Percentiles rank a stretch among this genome's conserved stretches.
phyloP scores from a whole-genome alignment of 768 basidiomycete species.

The Mycena kentingensis region DNA sequence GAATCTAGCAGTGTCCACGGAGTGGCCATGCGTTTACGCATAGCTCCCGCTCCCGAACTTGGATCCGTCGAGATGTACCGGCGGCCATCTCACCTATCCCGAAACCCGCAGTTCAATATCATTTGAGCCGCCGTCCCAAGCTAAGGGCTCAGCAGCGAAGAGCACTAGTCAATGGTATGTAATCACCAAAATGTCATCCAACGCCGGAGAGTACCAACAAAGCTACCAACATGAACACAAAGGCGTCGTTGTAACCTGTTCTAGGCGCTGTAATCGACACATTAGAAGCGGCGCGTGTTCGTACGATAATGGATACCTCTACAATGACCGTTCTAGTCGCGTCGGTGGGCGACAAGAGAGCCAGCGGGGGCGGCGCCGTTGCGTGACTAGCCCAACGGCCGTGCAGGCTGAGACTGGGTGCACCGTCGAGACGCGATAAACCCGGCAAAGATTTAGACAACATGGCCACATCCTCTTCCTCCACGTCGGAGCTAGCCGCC shows the following conservation, averaged over 20 bases:
- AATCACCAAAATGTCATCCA: conserved; percentile 12
- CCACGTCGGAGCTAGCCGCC: conserved; percentile 56
- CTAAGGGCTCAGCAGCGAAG: too few relatives aligned
- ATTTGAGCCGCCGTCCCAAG: too few relatives aligned
- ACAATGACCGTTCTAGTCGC: conserved; percentile 63
- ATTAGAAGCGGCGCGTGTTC: background rate
- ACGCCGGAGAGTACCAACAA: too few relatives aligned
- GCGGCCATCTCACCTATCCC: too few relatives aligned
- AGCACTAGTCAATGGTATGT: too few relatives aligned
- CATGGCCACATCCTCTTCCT: conserved; percentile 72
- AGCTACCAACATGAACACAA: conserved; percentile 75
- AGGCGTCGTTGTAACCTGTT: conserved; percentile 68
- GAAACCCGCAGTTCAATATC: too few relatives aligned
- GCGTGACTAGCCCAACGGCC: conserved; percentile 37
- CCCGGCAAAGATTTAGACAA: conserved; percentile 70
- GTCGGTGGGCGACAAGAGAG: conserved; percentile 42
- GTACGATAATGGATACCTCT: conserved; percentile 56
- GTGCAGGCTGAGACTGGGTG: conserved; percentile 40
- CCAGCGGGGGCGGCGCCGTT: conserved; percentile 46
- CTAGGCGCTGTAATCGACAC: conserved; percentile 57
- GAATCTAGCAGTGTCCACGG: too few relatives aligned
- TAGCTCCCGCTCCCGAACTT: too few relatives aligned
- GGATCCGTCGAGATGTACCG: too few relatives aligned
- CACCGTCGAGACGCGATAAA: conserved; percentile 68
- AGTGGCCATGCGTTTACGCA: too few relatives aligned